Evolutionary conservation across 192 early-diverging fungal species (phyloP), one percentile per base, ranked within the genome.

Genomic region (Coemansia sp.): DNA sequence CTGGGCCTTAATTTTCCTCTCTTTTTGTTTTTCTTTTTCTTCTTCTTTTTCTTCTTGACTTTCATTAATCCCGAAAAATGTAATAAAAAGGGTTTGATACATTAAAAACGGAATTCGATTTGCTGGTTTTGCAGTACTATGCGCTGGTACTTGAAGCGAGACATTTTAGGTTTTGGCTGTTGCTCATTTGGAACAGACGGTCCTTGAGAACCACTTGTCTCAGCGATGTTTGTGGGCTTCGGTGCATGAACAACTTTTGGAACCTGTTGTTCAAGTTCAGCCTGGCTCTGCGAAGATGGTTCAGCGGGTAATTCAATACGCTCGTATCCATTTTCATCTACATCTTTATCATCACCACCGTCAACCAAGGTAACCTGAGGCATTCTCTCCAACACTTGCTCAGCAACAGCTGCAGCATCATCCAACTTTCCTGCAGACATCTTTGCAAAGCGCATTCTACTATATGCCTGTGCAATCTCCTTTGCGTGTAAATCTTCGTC

Each of bases 121-220:
- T 50, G 14, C 36, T 43, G 47, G 28, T 58, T 17, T 9, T 66
- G 52, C 4, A 72, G 53, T 0, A 65, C 72, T 17, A 75, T 42
- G n/a, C 72, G 60, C 45, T 57, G 50, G 5, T 61, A 61, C 43
- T 76, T 76, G 61, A 76, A 76, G n/a, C 65, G 66, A 4, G 72
- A 76, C 62, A 76, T 76, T 17, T 66, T 76, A 11, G 64, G 64
- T 22, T 60, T 65, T 7, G 52, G 9, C 13, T 33, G 33, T 2
- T 42, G 25, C 37, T 30, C 19, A 14, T 43, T 11, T 8, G 30
- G 30, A 5, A 11, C 30, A 32, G 30, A n/a, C n/a, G n/a, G n/a
- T n/a, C n/a, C n/a, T n/a, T n/a, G n/a, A n/a, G n/a, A 32, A 32
- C 30, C 30, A 32, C 30, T 32, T 5, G 30, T 32, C 6, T 32